Percentiles rank a stretch among this genome's conserved stretches.
Evolutionary conservation across 2,329 filamentous ascomycete species (phyloP).

Genomic region (Sphaerostilbella broomeana): DNA sequence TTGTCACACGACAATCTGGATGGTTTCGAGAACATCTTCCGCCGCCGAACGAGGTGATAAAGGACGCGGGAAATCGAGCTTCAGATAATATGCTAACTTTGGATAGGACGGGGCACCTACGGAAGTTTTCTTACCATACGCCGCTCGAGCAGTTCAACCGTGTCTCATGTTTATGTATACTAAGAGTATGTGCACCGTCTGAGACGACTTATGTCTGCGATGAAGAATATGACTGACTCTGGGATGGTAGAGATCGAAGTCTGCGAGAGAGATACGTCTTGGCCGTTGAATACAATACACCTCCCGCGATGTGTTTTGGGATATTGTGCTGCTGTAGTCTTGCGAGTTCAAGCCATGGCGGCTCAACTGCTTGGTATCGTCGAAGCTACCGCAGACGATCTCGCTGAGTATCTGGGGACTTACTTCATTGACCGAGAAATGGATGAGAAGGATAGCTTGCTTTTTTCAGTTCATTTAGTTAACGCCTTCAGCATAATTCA

Average conservation of each 20-base stretch:
- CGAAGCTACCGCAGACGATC: slow-evolving; percentile 20
- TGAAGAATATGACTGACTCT: neutral
- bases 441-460: slow-evolving; percentile 15
- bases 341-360: slow-evolving; percentile 25
- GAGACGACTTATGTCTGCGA: neutral
- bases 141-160: slow-evolving; percentile 22
- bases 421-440: slow-evolving; percentile 15
- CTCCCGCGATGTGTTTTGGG: slow-evolving; percentile 28
- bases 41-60: slow-evolving; percentile 23
- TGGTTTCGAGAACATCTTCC: slow-evolving; percentile 30
- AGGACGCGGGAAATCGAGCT: neutral
- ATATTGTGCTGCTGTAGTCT: slow-evolving; percentile 26
- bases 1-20: slow-evolving; percentile 27
- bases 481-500: slow-evolving; percentile 26
- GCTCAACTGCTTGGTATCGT: slow-evolving; percentile 23
- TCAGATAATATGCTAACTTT: neutral
- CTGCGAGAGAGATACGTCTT: slow-evolving; percentile 20
- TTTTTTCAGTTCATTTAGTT: slow-evolving; percentile 22
- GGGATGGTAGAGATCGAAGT: slow-evolving; percentile 22
- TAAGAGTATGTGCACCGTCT: slow-evolving; percentile 22
- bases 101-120: slow-evolving; percentile 24
- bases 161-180: slow-evolving; percentile 32
- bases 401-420: slow-evolving; percentile 18
- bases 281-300: slow-evolving; percentile 23
- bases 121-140: slow-evolving; percentile 20